These are phyloP conservation scores for Closterium sp. DNA, from an alignment of 139 green algal species.

Conservation along the genomic window DNA sequence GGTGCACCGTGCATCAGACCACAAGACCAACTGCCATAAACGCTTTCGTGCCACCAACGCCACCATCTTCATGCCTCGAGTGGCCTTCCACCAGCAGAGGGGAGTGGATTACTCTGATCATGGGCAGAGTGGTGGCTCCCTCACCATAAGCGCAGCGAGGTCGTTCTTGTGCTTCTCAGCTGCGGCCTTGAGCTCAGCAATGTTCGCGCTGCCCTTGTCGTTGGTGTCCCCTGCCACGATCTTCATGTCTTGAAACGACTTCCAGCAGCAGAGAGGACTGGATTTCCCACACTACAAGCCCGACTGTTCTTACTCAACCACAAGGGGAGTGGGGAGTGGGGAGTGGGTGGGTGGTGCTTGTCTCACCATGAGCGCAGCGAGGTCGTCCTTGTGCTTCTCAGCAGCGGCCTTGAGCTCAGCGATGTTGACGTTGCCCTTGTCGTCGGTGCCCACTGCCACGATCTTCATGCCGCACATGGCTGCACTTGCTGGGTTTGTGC, in stretches of 20 bases:
- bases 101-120: too few species aligned
- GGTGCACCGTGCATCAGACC: too few species aligned
- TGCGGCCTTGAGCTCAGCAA: conserved; percentile 78
- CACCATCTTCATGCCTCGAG: too few species aligned
- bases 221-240: conserved; percentile 33
- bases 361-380: conserved; percentile 95
- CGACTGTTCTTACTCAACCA: too few species aligned
- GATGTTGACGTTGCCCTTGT: conserved; percentile 92
- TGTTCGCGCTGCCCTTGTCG: conserved; percentile 88
- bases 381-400: conserved; percentile 83
- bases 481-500: conserved; percentile 95
- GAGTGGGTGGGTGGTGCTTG: background rate
- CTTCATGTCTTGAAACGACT: too few species aligned
- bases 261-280: too few species aligned
- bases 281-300: too few species aligned
- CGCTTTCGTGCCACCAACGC: too few species aligned
- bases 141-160: conserved; percentile 69
- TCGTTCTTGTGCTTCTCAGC: conserved; percentile 84
- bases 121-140: too few species aligned
- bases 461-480: conserved; percentile 98
- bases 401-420: conserved; percentile 77
- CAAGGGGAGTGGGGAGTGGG: too few species aligned
- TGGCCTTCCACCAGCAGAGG: too few species aligned
- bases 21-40: too few species aligned
- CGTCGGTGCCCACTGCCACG: conserved; percentile 80